Percentiles rank a stretch among this genome's conserved stretches.
Conservation (phyloP, 2,329 filamentous ascomycete genomes). For the Pleoardoris graminearum region DNA sequence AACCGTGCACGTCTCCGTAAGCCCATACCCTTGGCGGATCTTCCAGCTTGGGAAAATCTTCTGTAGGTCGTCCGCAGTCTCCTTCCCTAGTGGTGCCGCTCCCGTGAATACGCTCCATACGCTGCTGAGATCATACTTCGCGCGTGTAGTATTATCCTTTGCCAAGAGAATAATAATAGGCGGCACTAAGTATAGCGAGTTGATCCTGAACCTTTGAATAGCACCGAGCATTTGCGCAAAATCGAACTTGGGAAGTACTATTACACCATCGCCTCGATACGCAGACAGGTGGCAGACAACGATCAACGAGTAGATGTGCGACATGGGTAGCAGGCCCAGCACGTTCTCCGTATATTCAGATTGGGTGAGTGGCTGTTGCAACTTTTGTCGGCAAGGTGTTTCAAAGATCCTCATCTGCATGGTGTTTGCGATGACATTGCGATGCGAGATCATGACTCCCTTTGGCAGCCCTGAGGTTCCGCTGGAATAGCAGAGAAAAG, state of each 20-base stretch:
- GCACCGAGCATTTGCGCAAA: constrained; percentile 64
- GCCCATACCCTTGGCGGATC: constrained; percentile 73
- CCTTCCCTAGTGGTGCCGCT: constrained; percentile 75
- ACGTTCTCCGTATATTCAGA: constrained; percentile 55
- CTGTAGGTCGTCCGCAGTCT: constrained; percentile 68
- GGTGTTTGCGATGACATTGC: constrained; percentile 77
- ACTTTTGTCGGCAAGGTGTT: constrained; percentile 47
- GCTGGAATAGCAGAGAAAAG: constrained; percentile 79
- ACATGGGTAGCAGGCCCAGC: constrained; percentile 75
- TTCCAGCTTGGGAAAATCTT: constrained; percentile 66
- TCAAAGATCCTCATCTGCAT: constrained; percentile 64
- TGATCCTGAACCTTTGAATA: constrained; percentile 71
- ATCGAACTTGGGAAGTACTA: constrained; percentile 77
- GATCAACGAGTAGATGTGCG: constrained; percentile 79
- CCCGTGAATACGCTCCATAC: constrained; percentile 71
- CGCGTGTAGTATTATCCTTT: constrained; percentile 63
- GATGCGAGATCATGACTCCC: constrained; percentile 82
- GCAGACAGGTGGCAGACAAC: constrained; percentile 67
- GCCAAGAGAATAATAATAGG: constrained; percentile 80
- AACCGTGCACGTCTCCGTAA: constrained; percentile 78
- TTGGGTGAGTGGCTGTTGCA: constrained; percentile 46
- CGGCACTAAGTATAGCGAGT: constrained; percentile 70
- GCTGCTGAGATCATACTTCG: constrained; percentile 72
- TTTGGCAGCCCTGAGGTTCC: constrained; percentile 80
- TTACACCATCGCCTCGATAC: constrained; percentile 72